Evolutionary conservation across 371 early-diverging fungal genomes (phyloP).

Genomic region (Mucor saturninus): DNA sequence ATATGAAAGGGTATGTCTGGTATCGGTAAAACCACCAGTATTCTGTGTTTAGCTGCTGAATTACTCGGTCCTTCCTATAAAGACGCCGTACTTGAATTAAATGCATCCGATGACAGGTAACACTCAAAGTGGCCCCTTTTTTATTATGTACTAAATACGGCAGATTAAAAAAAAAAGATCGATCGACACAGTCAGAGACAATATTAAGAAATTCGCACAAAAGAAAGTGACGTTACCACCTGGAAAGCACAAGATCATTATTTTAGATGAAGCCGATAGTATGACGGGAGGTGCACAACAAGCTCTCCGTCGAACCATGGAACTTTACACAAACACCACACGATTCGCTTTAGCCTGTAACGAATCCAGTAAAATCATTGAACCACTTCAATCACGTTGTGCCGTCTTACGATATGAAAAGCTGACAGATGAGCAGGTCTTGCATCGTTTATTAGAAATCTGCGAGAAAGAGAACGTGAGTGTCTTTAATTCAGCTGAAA

Average conservation of each 20-base stretch:
- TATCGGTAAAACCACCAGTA: slow-evolving; percentile 99
- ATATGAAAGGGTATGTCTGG: slow-evolving; percentile 90
- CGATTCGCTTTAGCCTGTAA: slow-evolving; percentile 99
- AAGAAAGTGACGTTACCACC: slow-evolving; percentile 93
- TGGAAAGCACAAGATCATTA: slow-evolving; percentile 94
- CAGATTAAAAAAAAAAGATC: slow-evolving; percentile 63
- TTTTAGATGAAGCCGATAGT: slow-evolving; percentile 98
- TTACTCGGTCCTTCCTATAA: slow-evolving; percentile 84
- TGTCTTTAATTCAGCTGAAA: background rate
- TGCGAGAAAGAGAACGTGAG: slow-evolving; percentile 81
- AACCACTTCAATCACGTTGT: slow-evolving; percentile 99
- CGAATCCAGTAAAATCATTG: slow-evolving; percentile 96
- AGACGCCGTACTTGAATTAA: slow-evolving; percentile 94
- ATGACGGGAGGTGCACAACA: slow-evolving; percentile 97
- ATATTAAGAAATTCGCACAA: slow-evolving; percentile 98
- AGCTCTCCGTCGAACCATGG: slow-evolving; percentile 97
- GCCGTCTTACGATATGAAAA: slow-evolving; percentile 92
- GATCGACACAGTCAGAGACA: slow-evolving; percentile 97
- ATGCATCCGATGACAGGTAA: slow-evolving; percentile 98
- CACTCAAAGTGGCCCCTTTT: too few species aligned
- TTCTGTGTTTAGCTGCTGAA: slow-evolving; percentile 89
- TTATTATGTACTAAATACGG: background rate
- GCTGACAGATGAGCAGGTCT: slow-evolving; percentile 79
- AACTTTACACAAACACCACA: slow-evolving; percentile 93
- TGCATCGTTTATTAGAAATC: slow-evolving; percentile 81